A percentile compares a stretch with the other conserved stretches of the same genome.
Conservation (phyloP, 2,329 filamentous ascomycete genomes). For the Fusarium albidum region DNA sequence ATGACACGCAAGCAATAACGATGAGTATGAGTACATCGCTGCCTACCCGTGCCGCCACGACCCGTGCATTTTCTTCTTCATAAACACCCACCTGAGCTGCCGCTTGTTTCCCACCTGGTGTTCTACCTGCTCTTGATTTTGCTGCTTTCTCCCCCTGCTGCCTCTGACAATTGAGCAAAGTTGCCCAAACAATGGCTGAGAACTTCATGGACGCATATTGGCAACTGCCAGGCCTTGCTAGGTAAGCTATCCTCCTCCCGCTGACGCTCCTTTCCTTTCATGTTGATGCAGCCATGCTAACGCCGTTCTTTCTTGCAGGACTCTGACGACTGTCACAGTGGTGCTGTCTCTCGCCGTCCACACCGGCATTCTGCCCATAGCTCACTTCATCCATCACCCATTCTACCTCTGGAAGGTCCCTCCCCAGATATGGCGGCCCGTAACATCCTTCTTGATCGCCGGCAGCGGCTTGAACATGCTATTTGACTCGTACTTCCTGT, state of each 20-base stretch:
- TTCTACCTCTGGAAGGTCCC: slow-evolving; percentile 60
- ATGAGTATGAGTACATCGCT: slow-evolving; percentile 46
- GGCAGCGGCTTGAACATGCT: slow-evolving; percentile 59
- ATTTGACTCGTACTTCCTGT: slow-evolving; percentile 79
- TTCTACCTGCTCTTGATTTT: slow-evolving; percentile 14
- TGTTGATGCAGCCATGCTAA: slow-evolving; percentile 28
- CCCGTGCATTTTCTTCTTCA: slow-evolving; percentile 33
- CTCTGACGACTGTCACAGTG: slow-evolving; percentile 69
- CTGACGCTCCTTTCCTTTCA: background rate
- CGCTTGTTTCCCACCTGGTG: slow-evolving; percentile 6
- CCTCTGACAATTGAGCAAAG: slow-evolving; percentile 41
- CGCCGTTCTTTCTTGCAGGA: slow-evolving; percentile 61
- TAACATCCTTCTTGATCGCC: slow-evolving; percentile 54
- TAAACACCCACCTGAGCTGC: slow-evolving; percentile 21
- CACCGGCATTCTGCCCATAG: slow-evolving; percentile 59
- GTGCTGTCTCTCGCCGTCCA: slow-evolving; percentile 67
- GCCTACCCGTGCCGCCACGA: slow-evolving; percentile 36
- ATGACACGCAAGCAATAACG: slow-evolving; percentile 47
- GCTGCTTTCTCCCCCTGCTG: slow-evolving; percentile 21
- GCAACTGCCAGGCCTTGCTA: slow-evolving; percentile 51
- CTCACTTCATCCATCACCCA: slow-evolving; percentile 61
- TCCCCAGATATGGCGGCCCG: slow-evolving; percentile 54
- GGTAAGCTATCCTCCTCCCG: slow-evolving; percentile 43
- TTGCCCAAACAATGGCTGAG: slow-evolving; percentile 46
- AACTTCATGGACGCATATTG: slow-evolving; percentile 46